Base-by-base conservation (phyloP, 169 alveolate genomes). In the Cryptosporidium viatorum region DNA sequence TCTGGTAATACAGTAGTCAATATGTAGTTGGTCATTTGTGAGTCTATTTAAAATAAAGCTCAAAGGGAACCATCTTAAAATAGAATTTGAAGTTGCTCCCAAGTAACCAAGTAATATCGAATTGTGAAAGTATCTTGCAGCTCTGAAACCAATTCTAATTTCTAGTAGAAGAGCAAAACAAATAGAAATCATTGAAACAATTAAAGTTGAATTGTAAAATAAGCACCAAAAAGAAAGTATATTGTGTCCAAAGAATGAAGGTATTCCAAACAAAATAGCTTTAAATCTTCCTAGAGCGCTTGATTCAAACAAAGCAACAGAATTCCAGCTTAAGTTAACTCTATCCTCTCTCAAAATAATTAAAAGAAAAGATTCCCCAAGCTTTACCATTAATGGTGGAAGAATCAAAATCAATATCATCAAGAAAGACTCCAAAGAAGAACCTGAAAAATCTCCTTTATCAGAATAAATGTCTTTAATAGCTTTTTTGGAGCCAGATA, bases 1-100 rank as follows among this genome's bases (percentile, higher is more conserved):
- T 65, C 89, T 59, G 23, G 89, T 80, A n/a, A 80, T 80, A 43
- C 89, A 80, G 23, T 80, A 80, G 26, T 80, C 89, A 21, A 80
- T 60, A 3, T 21, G n/a, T 6, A 80, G 74, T 29, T 80, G 89
- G 50, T 80, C 89, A 26, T 45, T 62, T 18, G 80, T 35, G 31
- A 80, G 68, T 59, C 89, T 62, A 18, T 80, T 80, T 37, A 80
- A 43, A 7, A 80, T 80, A 33, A 80, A 80, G 51, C 80, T 62
- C 23, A 67, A 33, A 23, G 89, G 89, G 51, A 80, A 62, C 67
- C 67, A 80, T 23, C 74, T 59, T 62, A 80, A 26, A 18, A 80
- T 65, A 4, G 89, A 80, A 26, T 59, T 80, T 9, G 80, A 21
- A 41, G 89, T 59, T 41, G 89, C 89, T 5, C 89, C 89, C 14